Evolutionary conservation across 2,329 filamentous ascomycete genomes (phyloP).

Genomic region (Penicillium concentricum): DNA sequence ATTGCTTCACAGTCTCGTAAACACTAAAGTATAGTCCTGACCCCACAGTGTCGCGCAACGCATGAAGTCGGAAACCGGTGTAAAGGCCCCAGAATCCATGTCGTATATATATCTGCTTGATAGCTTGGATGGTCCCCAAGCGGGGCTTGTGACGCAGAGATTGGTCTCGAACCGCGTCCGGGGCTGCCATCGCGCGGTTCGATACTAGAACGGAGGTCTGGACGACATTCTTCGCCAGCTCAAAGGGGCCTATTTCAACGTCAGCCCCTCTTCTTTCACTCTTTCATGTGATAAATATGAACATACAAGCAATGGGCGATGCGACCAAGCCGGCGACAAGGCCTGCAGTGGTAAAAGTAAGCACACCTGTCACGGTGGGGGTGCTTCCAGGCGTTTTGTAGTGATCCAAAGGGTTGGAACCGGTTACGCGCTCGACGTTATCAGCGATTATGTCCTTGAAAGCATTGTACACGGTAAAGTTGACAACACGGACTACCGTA

Average conservation of each 20-base stretch:
- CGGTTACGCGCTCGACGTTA: slow-evolving; percentile 41
- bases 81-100: slow-evolving; percentile 47
- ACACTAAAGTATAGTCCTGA: slow-evolving; percentile 49
- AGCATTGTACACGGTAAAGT: slow-evolving; percentile 48
- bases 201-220: slow-evolving; percentile 50
- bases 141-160: slow-evolving; percentile 40
- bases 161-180: slow-evolving; percentile 34
- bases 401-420: slow-evolving; percentile 40
- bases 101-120: slow-evolving; percentile 44
- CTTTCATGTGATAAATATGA: background rate
- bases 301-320: slow-evolving; percentile 46
- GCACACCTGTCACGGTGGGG: slow-evolving; percentile 41
- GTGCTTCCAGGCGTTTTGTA: slow-evolving; percentile 45
- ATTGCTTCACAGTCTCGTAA: slow-evolving; percentile 50
- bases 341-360: slow-evolving; percentile 46
- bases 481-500: slow-evolving; percentile 46
- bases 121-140: slow-evolving; percentile 43
- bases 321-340: slow-evolving; percentile 43
- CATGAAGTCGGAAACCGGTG: slow-evolving; percentile 47
- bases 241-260: slow-evolving; percentile 42
- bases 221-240: slow-evolving; percentile 50
- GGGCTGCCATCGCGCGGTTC: slow-evolving; percentile 39
- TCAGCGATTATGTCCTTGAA: slow-evolving; percentile 44
- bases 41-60: slow-evolving; percentile 46
- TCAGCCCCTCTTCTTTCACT: background rate